Conservation (phyloP, 2,329 filamentous ascomycete genomes). For the Colletotrichum magnum region DNA sequence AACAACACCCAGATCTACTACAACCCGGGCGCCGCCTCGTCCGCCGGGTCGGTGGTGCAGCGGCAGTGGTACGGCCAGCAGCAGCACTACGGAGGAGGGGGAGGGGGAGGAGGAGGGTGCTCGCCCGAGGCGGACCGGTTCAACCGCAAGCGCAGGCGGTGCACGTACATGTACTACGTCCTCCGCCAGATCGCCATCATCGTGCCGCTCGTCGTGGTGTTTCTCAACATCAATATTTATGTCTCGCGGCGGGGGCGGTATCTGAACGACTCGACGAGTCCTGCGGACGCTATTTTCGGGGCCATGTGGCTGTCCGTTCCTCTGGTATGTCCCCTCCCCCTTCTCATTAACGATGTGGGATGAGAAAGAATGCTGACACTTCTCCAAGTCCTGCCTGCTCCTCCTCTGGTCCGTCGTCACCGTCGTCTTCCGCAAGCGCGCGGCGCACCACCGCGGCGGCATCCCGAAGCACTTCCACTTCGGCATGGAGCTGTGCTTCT, state of each 20-base stretch:
- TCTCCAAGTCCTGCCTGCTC: constrained; percentile 26
- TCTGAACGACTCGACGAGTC: constrained; percentile 38
- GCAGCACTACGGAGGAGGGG: background rate
- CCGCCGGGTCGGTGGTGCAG: constrained; percentile 14
- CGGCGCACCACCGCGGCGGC: constrained; percentile 13
- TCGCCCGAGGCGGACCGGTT: constrained; percentile 33
- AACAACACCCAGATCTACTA: constrained; percentile 25
- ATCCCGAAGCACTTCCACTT: constrained; percentile 41
- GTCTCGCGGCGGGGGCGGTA: constrained; percentile 39
- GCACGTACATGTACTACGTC: constrained; percentile 52
- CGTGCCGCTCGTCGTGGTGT: constrained; percentile 37
- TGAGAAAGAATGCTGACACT: background rate
- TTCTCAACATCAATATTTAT: constrained; percentile 42
- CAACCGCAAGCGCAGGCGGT: constrained; percentile 46
- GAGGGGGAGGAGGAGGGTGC: background rate
- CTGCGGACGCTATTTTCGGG: constrained; percentile 37
- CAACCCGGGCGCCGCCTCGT: constrained; percentile 19
- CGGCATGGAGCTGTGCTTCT: constrained; percentile 41
- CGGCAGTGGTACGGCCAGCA: constrained; percentile 33
- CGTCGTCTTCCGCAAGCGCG: constrained; percentile 34
- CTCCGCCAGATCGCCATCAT: constrained; percentile 58
- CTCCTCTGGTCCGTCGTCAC: constrained; percentile 35
- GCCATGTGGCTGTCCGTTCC: constrained; percentile 40
- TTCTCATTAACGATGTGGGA: too few relatives aligned
- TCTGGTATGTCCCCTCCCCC: constrained; percentile 16